Conservation (phyloP, 148 eudicot species). For the Fagopyrum esculentum region DNA sequence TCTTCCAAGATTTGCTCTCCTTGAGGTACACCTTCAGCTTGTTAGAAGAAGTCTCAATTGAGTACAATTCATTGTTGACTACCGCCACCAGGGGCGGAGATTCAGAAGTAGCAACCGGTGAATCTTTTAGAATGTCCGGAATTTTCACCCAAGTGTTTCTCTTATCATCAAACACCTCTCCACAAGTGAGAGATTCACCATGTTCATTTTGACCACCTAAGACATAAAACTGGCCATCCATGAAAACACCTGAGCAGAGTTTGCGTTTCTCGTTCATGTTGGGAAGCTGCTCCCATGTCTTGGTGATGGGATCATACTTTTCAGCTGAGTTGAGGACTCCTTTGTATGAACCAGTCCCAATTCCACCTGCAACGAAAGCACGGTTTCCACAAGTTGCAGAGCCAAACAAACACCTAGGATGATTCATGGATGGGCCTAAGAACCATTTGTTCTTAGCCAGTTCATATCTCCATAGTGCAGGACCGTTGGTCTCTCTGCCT, state of each 20-base stretch:
- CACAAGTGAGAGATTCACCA: slow-evolving; percentile 49
- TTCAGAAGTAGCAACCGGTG: slow-evolving; percentile 33
- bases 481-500: slow-evolving; percentile 33
- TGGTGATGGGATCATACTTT: slow-evolving; percentile 33
- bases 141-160: slow-evolving; percentile 44
- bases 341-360: slow-evolving; percentile 12
- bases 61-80: slow-evolving; percentile 52
- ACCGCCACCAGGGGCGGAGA: slow-evolving; percentile 80
- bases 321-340: slow-evolving; percentile 28
- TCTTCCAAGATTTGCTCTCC: slow-evolving; percentile 54
- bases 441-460: slow-evolving; percentile 34
- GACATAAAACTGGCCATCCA: slow-evolving; percentile 65
- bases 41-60: slow-evolving; percentile 49
- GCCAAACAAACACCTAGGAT: slow-evolving; percentile 51
- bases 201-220: slow-evolving; percentile 45
- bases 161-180: slow-evolving; percentile 43
- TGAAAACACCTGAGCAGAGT: slow-evolving; percentile 57
- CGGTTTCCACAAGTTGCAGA: slow-evolving; percentile 39
- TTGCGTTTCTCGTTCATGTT: slow-evolving; percentile 45
- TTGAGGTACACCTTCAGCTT: slow-evolving; percentile 58
- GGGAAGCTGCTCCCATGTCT: slow-evolving; percentile 55
- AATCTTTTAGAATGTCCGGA: slow-evolving; percentile 44
- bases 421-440: slow-evolving; percentile 47
- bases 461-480: slow-evolving; percentile 46
- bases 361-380: slow-evolving; percentile 52